phyloP scores from a whole-genome alignment of 768 basidiomycete genomes.

The Boletus vermiculosoides region DNA sequence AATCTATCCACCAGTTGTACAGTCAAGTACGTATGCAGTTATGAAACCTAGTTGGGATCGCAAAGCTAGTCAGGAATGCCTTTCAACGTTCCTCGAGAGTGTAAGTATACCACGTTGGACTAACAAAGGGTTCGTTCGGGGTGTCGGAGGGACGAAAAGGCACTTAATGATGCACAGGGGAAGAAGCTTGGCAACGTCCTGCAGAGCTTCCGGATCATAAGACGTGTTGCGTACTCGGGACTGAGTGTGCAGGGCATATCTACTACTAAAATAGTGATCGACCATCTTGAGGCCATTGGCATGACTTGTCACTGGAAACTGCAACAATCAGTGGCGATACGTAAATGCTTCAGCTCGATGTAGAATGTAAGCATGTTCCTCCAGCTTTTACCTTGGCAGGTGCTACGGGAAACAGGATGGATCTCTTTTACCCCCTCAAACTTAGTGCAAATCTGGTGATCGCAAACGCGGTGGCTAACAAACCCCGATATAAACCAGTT shows the following conservation, averaged over 20 bases:
- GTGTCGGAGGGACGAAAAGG: too few species aligned
- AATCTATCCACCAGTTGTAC: too few species aligned
- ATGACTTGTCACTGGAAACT: background rate
- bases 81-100: too few species aligned
- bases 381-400: background rate
- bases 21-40: too few species aligned
- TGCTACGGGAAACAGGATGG: background rate
- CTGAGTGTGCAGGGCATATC: background rate
- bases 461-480: slow-evolving; percentile 1
- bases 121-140: too few species aligned
- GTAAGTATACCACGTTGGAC: too few species aligned
- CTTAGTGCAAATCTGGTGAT: background rate
- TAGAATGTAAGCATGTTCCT: background rate
- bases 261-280: background rate
- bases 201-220: background rate
- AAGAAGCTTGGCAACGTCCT: too few species aligned
- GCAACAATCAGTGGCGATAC: too few species aligned
- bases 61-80: too few species aligned
- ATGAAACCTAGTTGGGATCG: too few species aligned
- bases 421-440: background rate
- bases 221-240: background rate
- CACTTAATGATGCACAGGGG: too few species aligned
- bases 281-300: background rate
- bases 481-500: slow-evolving; percentile 22
- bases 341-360: background rate